Conservation (phyloP, 2,329 filamentous ascomycete genomes). For the Botryosphaeria agaves region DNA sequence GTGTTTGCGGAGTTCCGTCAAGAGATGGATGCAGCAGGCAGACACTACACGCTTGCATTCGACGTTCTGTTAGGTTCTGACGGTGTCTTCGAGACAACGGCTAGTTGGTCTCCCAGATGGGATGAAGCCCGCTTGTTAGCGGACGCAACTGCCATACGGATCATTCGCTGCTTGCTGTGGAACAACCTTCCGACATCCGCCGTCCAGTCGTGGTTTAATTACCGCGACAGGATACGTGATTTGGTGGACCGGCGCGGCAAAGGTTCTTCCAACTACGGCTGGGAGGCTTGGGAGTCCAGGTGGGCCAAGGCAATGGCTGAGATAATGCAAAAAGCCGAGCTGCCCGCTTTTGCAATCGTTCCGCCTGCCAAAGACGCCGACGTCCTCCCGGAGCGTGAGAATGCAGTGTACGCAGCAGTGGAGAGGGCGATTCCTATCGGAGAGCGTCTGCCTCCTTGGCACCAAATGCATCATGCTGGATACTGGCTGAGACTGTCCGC, state of each 20-base stretch:
- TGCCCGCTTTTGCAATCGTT: constrained; percentile 26
- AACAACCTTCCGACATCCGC: constrained; percentile 62
- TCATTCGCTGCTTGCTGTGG: constrained; percentile 70
- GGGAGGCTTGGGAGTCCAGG: constrained; percentile 82
- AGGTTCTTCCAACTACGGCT: constrained; percentile 78
- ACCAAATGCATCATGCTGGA: constrained; percentile 42
- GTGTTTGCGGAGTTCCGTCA: constrained; percentile 85
- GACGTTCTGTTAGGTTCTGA: constrained; percentile 68
- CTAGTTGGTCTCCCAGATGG: constrained; percentile 79
- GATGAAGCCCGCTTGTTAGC: constrained; percentile 82
- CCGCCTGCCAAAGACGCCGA: constrained; percentile 10
- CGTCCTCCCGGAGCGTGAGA: constrained; percentile 9
- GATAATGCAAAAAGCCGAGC: constrained; percentile 33
- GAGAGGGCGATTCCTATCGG: constrained; percentile 32
- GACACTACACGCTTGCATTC: constrained; percentile 77
- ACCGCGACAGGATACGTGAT: constrained; percentile 56
- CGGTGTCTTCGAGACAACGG: constrained; percentile 65
- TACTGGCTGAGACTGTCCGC: constrained; percentile 42
- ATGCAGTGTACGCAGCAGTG: constrained; percentile 25
- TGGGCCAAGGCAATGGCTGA: constrained; percentile 47
- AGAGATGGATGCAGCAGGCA: constrained; percentile 73
- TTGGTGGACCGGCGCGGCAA: constrained; percentile 70
- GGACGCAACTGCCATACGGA: constrained; percentile 64
- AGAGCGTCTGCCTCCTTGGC: constrained; percentile 38
- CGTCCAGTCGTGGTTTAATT: constrained; percentile 62